phyloP scores from a whole-genome alignment of 2,329 filamentous ascomycete species.

The Aspergillus persii region DNA sequence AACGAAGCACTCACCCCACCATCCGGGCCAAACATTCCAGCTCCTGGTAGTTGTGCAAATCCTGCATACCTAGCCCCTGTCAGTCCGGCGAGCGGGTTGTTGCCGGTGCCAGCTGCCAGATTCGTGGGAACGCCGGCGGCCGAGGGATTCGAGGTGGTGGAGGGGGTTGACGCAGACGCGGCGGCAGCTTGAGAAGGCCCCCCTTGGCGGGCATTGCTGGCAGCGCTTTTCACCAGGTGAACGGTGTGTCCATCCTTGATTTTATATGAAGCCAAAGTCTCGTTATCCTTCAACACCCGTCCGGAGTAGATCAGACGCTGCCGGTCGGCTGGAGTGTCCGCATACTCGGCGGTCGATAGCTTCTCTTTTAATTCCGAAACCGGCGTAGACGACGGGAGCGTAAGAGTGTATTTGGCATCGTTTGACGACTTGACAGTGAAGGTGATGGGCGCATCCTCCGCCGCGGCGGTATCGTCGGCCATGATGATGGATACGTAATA shows the following conservation, averaged over 20 bases:
- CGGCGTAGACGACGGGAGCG: constrained; percentile 71
- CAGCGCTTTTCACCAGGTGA: constrained; percentile 93
- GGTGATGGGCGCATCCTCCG: constrained; percentile 74
- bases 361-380: constrained; percentile 87
- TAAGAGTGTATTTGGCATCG: constrained; percentile 79
- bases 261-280: constrained; percentile 82
- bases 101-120: constrained; percentile 57
- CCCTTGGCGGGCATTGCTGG: constrained; percentile 71
- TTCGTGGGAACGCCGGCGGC: constrained; percentile 47
- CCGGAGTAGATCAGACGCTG: constrained; percentile 98
- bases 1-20: constrained; percentile 69
- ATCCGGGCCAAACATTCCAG: constrained; percentile 88
- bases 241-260: constrained; percentile 95
- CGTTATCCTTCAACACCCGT: constrained; percentile 91
- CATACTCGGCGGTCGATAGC: constrained; percentile 75
- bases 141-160: constrained; percentile 30
- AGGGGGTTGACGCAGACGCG: constrained; percentile 29
- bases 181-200: constrained; percentile 51
- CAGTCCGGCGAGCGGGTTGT: constrained; percentile 84
- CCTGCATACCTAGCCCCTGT: constrained; percentile 94
- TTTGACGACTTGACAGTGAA: constrained; percentile 98
- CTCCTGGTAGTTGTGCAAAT: constrained; percentile 81
- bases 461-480: constrained; percentile 42
- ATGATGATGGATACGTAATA: constrained; percentile 23
- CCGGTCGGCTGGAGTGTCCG: constrained; percentile 80